Evolutionary conservation across 768 basidiomycete genomes (phyloP), one percentile per base, ranked within the genome.

Genomic region (Hortiboletus flavorubellus): DNA sequence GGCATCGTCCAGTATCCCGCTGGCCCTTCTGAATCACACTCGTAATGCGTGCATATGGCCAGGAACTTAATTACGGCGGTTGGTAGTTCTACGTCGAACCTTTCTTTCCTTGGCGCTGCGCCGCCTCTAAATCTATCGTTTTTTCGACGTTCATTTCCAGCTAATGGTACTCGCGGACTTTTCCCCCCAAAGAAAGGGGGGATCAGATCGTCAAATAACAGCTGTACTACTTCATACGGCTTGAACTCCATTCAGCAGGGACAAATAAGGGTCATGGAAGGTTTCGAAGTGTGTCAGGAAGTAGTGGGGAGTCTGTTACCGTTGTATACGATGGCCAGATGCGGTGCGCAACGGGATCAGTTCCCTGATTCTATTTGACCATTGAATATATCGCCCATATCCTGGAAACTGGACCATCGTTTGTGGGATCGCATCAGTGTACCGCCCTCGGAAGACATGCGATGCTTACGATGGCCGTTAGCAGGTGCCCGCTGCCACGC

Each of bases 201-300:
- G n/a, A 29, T 49, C 60, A 31, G 55, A 61, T 58, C 60, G 45
- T 43, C 48, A 58, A 62, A 49, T 43, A 44, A 37, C 10, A 41
- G 14, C 9, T 15, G 31, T 46, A 21, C 34, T 30, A 21, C 34
- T 30, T 14, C 44, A 8, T 18, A 15, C 29, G 5, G 35, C 26
- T 10, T 33, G 8, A 5, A n/a, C 8, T 10, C 18, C 44, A 46
- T 47, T 44, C 39, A 16, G 16, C 38, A 29, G n/a, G 40, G 21
- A 53, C 18, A 33, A 29, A 35, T n/a, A 23, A 18, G 23, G 35
- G 9, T 21, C n/a, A 31, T 35, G 14, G 5, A 33, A 35, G 56
- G 46, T 33, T 18, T 15, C 26, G 1, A 26, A 30, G 11, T 1
- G 8, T 31, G 30, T 48, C 30, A 39, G 16, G 37, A 30, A 18